Percentiles rank a stretch among this genome's conserved stretches.
Evolutionary conservation across 805 yeast species (phyloP).

Genomic region (Zygosaccharomyces kombuchaensis): DNA sequence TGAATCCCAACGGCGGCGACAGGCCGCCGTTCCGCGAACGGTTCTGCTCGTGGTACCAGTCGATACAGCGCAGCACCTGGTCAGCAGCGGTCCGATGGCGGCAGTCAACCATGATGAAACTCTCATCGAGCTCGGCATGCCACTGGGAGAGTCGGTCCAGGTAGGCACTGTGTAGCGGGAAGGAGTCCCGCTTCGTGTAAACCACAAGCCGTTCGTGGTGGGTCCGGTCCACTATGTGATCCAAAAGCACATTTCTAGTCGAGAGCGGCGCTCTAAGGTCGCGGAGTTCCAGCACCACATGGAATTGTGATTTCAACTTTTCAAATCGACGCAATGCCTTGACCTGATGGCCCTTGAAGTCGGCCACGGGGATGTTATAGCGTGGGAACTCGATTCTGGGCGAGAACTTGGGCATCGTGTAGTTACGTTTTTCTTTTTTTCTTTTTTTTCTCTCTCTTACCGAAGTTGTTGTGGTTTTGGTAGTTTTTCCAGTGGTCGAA

Average conservation of each 20-base stretch:
- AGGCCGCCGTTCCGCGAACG: slow-evolving; percentile 39
- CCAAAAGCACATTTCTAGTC: slow-evolving; percentile 76
- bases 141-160: slow-evolving; percentile 39
- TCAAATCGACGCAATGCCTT: slow-evolving; percentile 67
- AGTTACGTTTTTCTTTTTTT: background rate
- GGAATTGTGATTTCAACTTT: slow-evolving; percentile 71
- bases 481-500: slow-evolving; percentile 1
- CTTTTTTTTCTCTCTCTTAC: background rate
- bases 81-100: slow-evolving; percentile 47
- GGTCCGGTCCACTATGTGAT: slow-evolving; percentile 49
- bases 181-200: slow-evolving; percentile 72
- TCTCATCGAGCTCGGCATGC: slow-evolving; percentile 43
- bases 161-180: slow-evolving; percentile 28
- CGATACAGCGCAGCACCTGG: slow-evolving; percentile 47
- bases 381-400: slow-evolving; percentile 75
- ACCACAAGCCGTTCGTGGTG: slow-evolving; percentile 43
- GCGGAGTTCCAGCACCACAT: slow-evolving; percentile 76
- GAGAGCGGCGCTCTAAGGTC: slow-evolving; percentile 88
- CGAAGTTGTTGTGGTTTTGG: too few species aligned
- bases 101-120: slow-evolving; percentile 56
- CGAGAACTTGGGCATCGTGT: slow-evolving; percentile 39
- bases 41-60: slow-evolving; percentile 38
- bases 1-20: slow-evolving; percentile 77
- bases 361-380: slow-evolving; percentile 64
- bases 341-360: slow-evolving; percentile 88